phyloP scores from a whole-genome alignment of 2,329 filamentous ascomycete genomes.

The Bipolaris gigantea region DNA sequence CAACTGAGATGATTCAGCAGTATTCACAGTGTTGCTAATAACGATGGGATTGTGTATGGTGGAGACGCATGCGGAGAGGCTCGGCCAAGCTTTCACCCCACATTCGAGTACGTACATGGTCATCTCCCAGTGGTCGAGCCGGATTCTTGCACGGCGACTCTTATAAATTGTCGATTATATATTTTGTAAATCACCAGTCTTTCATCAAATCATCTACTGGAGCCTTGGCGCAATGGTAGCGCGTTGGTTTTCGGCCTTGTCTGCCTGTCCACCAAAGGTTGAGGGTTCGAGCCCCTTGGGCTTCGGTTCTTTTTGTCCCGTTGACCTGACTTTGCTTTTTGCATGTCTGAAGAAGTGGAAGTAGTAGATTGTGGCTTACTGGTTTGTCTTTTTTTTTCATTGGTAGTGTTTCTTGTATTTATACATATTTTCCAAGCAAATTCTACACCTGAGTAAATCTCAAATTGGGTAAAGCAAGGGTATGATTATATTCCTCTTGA shows the following conservation, averaged over 20 bases:
- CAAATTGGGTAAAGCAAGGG: too few species aligned
- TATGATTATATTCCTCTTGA: too few species aligned
- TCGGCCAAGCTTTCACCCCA: neutral
- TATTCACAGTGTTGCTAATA: neutral
- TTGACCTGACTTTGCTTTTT: slow-evolving; percentile 3
- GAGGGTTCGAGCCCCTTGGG: slow-evolving; percentile 27
- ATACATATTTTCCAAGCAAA: too few species aligned
- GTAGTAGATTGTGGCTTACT: neutral
- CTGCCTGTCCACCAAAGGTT: slow-evolving; percentile 30
- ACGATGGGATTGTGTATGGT: neutral
- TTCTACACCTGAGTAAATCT: too few species aligned
- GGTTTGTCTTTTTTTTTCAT: neutral
- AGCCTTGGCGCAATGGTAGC: slow-evolving; percentile 35
- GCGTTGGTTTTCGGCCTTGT: slow-evolving; percentile 31
- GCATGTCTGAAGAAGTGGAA: neutral
- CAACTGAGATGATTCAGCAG: too few species aligned
- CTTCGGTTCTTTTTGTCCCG: slow-evolving; percentile 14
- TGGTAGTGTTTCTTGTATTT: too few species aligned
- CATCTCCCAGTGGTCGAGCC: neutral
- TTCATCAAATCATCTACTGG: slow-evolving; percentile 9
- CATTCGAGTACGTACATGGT: neutral
- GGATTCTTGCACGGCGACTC: too few species aligned
- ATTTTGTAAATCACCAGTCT: neutral
- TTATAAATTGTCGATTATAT: too few species aligned
- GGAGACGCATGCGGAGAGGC: neutral